A percentile compares a stretch with the other conserved stretches of the same genome.
phyloP scores from a whole-genome alignment of 1,139 yeast species.

The Yamadazyma triangularis region DNA sequence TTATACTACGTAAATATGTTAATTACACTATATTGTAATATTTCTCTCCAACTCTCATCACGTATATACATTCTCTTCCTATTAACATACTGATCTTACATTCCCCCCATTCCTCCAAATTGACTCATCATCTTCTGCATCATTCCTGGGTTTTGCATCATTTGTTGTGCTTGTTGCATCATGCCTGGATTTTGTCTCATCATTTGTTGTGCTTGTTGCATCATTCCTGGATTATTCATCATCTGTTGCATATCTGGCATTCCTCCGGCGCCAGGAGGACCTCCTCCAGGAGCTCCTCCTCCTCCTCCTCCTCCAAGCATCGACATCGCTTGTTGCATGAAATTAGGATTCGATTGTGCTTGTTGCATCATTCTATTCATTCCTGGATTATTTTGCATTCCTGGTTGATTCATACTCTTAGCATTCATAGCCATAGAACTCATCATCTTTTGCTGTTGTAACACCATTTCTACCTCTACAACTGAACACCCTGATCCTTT shows the following conservation, averaged over 20 bases:
- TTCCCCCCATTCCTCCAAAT: constrained; percentile 29
- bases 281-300: constrained; percentile 25
- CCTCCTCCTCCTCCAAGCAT: constrained; percentile 44
- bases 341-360: constrained; percentile 47
- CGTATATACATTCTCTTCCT: no score
- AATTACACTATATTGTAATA: no score
- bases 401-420: constrained; percentile 49
- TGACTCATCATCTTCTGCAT: constrained; percentile 79
- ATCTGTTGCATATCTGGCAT: constrained; percentile 51
- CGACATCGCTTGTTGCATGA: constrained; percentile 51
- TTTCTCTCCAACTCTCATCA: no score
- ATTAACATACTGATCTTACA: no score
- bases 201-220: constrained; percentile 49
- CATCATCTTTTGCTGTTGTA: constrained; percentile 93
- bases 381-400: constrained; percentile 27
- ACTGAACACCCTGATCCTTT: constrained; percentile 95
- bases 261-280: constrained; percentile 60
- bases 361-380: constrained; percentile 41
- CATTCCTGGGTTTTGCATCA: constrained; percentile 54
- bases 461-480: constrained; percentile 88
- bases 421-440: constrained; percentile 84
- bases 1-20: no score
- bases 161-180: constrained; percentile 57
- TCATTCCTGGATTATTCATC: constrained; percentile 45
- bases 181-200: constrained; percentile 71